phyloP scores from a whole-genome alignment of 306 rosid species.

The Purshia tridentata region DNA sequence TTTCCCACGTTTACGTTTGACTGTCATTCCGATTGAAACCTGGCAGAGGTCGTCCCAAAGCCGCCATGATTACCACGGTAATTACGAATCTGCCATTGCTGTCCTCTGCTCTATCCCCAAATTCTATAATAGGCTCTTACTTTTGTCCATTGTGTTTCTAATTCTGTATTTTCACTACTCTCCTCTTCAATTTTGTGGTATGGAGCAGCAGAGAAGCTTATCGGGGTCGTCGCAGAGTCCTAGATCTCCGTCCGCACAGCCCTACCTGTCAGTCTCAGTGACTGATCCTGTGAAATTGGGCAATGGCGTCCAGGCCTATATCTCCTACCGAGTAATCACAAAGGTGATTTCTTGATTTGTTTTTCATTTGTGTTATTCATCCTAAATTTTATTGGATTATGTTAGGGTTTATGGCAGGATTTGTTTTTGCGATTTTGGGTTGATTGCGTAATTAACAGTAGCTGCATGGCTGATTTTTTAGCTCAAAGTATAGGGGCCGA shows the following conservation, averaged over 20 bases:
- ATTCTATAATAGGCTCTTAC: background rate
- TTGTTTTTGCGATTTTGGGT: background rate
- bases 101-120: background rate
- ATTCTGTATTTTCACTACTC: background rate
- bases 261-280: slow-evolving; percentile 75
- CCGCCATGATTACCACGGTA: slow-evolving; percentile 45
- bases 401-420: slow-evolving; percentile 1
- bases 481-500: background rate
- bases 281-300: slow-evolving; percentile 97
- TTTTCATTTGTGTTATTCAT: background rate
- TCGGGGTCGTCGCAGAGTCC: slow-evolving; percentile 82
- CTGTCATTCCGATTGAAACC: background rate
- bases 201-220: slow-evolving; percentile 72
- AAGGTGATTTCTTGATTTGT: slow-evolving; percentile 40
- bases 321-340: slow-evolving; percentile 93
- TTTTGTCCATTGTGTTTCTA: background rate
- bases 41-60: background rate
- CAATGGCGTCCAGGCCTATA: slow-evolving; percentile 96
- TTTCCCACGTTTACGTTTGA: background rate
- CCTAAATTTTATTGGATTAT: background rate
- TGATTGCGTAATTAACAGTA: background rate
- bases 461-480: background rate
- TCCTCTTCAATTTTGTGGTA: background rate
- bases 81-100: slow-evolving; percentile 45
- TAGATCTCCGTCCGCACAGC: slow-evolving; percentile 90